Base-by-base conservation (phyloP, 805 yeast species). In the Yarrowia yakushimensis region DNA sequence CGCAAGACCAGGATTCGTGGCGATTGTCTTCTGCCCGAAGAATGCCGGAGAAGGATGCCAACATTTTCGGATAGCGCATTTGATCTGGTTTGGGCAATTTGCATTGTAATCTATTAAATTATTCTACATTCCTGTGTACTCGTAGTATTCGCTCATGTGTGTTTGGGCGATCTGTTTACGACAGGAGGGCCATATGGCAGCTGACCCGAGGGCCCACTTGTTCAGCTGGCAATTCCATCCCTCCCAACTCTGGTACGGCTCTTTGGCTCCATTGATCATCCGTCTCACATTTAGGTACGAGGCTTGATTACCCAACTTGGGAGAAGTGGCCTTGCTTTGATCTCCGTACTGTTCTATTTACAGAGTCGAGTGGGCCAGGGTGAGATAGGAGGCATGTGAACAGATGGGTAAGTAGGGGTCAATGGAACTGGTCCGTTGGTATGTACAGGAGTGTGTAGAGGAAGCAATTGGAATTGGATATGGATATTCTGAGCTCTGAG, bases 1-100 rank as follows among this genome's bases (percentile, higher is more conserved):
- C 85, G 8, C 81, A 78, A 59, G 81, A 81, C 66, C 88, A 84
- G 67, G 83, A 86, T 66, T 81, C 85, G 1, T 91, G 97, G 97
- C 79, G 96, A 63, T 73, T 90, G 62, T 85, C 88, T 69, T 74
- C 76, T 18, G 77, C 76, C 57, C 55, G 65, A 36, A 63, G 66
- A 30, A 31, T 66, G 41, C 63, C 64, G 15, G 63, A 59, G 42
- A 33, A 45, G 25, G 42, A 42, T 9, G 54, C 54, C n/a, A 59
- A 59, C 13, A 59, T 45, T 59, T 59, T 59, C n/a, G 62, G 62
- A 1, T 59, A 42, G 25, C 25, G 17, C 10, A 8, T 7, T 15
- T 12, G 30, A 13, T 8, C 4, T 18, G 15, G n/a, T n/a, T n/a
- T n/a, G 11, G 23, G 8, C 13, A 2, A 39, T 39, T 39, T 41